Percentiles rank a stretch among this genome's conserved stretches.
Evolutionary conservation across 805 yeast species (phyloP).

Genomic region (Sugiyamaella valdiviana): DNA sequence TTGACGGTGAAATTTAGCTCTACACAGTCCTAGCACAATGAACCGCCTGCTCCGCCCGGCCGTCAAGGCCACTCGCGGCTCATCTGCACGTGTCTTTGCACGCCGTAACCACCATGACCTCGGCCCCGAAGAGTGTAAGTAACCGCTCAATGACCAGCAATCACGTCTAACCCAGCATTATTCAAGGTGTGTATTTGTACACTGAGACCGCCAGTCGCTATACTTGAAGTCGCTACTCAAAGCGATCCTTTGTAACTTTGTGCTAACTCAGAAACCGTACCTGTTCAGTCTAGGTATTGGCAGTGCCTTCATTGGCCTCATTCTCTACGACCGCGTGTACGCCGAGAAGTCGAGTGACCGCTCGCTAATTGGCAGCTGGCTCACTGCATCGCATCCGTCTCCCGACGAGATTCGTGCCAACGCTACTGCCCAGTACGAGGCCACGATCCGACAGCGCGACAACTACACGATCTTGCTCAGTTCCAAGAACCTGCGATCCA

Average conservation of each 20-base stretch:
- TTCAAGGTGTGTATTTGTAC: conserved; percentile 1
- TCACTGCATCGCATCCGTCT: conserved; percentile 16
- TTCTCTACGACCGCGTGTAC: conserved; percentile 18
- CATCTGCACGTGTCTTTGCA: not conserved
- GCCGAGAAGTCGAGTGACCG: conserved; percentile 12
- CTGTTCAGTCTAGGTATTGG: conserved; percentile 7
- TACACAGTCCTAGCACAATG: not conserved
- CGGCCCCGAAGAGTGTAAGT: conserved; percentile 20
- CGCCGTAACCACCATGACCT: not conserved
- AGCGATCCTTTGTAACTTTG: too few relatives aligned
- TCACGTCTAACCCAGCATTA: conserved; percentile 1
- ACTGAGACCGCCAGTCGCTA: not conserved
- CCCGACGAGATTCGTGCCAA: conserved; percentile 11
- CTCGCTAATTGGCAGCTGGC: conserved; percentile 20
- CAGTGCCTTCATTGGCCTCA: conserved; percentile 14
- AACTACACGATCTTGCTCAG: conserved; percentile 11
- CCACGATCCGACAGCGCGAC: conserved; percentile 12
- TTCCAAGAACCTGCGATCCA: conserved; percentile 14
- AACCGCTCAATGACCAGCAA: not conserved
- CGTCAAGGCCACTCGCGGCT: not conserved
- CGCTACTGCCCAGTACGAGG: conserved; percentile 7
- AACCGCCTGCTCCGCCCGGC: not conserved
- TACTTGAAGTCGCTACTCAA: not conserved
- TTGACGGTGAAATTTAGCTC: not conserved
- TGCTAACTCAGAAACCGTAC: not conserved